Evolutionary conservation across 306 rosid species (phyloP).

Genomic region (Begonia peltatifolia): DNA sequence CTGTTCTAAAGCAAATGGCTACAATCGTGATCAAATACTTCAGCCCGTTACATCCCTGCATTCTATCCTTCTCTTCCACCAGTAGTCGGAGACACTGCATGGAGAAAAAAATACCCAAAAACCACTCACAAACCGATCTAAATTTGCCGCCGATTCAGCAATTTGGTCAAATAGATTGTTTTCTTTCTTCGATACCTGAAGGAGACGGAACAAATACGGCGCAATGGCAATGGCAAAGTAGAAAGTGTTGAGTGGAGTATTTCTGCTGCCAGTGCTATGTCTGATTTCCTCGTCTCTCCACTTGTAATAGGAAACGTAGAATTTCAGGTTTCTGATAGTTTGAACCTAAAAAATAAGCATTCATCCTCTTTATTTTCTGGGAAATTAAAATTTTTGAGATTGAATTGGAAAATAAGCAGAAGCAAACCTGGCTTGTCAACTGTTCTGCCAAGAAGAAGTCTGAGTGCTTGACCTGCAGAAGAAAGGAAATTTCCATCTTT

Average conservation of each 20-base stretch:
- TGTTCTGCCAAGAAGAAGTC: slow-evolving; percentile 74
- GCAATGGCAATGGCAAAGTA: slow-evolving; percentile 30
- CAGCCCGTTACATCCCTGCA: slow-evolving; percentile 47
- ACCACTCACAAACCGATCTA: too few species aligned
- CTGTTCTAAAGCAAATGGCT: slow-evolving; percentile 47
- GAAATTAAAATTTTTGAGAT: too few species aligned
- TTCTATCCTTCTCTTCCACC: slow-evolving; percentile 42
- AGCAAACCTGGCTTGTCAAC: slow-evolving; percentile 54
- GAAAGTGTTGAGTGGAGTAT: slow-evolving; percentile 24
- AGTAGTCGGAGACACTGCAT: slow-evolving; percentile 44
- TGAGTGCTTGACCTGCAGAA: slow-evolving; percentile 44
- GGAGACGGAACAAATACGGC: slow-evolving; percentile 49
- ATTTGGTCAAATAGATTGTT: too few species aligned
- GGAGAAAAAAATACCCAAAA: not conserved
- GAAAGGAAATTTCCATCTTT: not conserved
- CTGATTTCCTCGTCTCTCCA: slow-evolving; percentile 50
- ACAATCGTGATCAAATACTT: slow-evolving; percentile 44
- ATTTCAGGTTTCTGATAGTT: slow-evolving; percentile 49
- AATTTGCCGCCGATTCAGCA: too few species aligned
- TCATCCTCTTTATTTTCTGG: not conserved
- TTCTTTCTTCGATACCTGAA: slow-evolving; percentile 26
- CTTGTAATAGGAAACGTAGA: slow-evolving; percentile 62
- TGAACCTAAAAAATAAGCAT: slow-evolving; percentile 25
- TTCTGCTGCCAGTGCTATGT: slow-evolving; percentile 15
- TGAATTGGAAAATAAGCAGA: too few species aligned